phyloP scores from a whole-genome alignment of 768 basidiomycete genomes.

The Amanita muscaria region DNA sequence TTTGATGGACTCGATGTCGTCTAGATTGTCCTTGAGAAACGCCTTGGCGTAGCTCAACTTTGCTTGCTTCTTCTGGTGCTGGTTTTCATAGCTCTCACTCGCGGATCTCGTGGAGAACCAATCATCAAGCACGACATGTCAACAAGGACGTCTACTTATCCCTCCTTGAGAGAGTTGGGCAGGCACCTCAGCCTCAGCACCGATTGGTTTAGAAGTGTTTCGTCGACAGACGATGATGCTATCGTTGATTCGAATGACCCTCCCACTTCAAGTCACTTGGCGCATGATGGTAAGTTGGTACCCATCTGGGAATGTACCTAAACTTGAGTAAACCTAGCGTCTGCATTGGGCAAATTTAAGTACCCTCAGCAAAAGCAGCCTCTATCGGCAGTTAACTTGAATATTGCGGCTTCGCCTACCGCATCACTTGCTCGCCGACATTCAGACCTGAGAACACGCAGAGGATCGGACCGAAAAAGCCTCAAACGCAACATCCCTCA shows the following conservation, averaged over 20 bases:
- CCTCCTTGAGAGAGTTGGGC: slow-evolving; percentile 45
- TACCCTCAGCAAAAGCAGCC: background rate
- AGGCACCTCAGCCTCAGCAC: slow-evolving; percentile 47
- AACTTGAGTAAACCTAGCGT: no score
- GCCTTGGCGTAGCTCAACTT: slow-evolving; percentile 82
- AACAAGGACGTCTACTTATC: slow-evolving; percentile 10
- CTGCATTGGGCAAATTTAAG: background rate
- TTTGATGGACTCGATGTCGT: background rate
- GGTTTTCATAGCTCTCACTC: slow-evolving; percentile 79
- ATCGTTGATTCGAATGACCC: slow-evolving; percentile 3
- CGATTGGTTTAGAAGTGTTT: slow-evolving; percentile 34
- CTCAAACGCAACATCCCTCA: slow-evolving; percentile 1
- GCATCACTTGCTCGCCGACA: background rate
- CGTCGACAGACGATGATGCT: slow-evolving; percentile 12
- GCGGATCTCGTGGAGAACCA: slow-evolving; percentile 46
- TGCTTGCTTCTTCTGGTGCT: slow-evolving; percentile 76
- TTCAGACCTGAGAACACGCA: slow-evolving; percentile 6
- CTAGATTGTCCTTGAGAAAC: slow-evolving; percentile 81
- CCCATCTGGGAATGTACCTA: no score
- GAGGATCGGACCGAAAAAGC: slow-evolving; percentile 13
- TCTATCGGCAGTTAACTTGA: slow-evolving; percentile 1
- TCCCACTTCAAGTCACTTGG: slow-evolving; percentile 21
- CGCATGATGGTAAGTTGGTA: slow-evolving; percentile 7
- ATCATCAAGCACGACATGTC: slow-evolving; percentile 4
- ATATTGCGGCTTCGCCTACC: slow-evolving; percentile 7